These are phyloP conservation scores for Lecanicillium sp. DNA, from an alignment of 2,329 filamentous ascomycete genomes.

Conservation along the genomic window DNA sequence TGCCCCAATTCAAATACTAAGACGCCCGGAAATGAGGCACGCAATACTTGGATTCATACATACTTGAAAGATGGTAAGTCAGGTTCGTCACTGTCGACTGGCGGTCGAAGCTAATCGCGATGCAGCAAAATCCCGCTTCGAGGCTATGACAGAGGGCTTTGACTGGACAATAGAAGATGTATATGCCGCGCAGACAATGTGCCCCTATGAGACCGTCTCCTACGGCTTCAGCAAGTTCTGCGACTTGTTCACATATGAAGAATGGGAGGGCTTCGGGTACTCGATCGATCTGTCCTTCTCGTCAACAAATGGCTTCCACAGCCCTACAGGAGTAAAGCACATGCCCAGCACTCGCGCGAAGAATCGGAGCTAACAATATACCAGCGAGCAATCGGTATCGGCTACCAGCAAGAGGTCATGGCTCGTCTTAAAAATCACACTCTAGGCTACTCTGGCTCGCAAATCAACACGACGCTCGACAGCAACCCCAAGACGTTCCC, in stretches of 20 bases:
- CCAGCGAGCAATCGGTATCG: slow-evolving; percentile 62
- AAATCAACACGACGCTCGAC: slow-evolving; percentile 65
- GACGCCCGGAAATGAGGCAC: slow-evolving; percentile 44
- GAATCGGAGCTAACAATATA: not conserved
- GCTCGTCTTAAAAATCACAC: slow-evolving; percentile 63
- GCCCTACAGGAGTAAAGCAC: slow-evolving; percentile 49
- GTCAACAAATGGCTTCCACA: slow-evolving; percentile 53
- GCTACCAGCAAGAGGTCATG: slow-evolving; percentile 65
- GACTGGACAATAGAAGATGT: slow-evolving; percentile 58
- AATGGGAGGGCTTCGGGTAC: slow-evolving; percentile 69
- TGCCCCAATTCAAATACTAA: slow-evolving; percentile 55
- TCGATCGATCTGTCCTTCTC: slow-evolving; percentile 59
- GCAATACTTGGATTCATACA: slow-evolving; percentile 49
- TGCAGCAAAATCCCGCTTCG: slow-evolving; percentile 51
- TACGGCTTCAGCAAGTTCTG: slow-evolving; percentile 71
- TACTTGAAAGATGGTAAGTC: slow-evolving; percentile 54
- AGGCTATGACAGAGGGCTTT: slow-evolving; percentile 44
- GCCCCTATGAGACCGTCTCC: slow-evolving; percentile 71
- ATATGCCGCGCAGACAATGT: slow-evolving; percentile 63
- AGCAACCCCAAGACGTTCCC: slow-evolving; percentile 63
- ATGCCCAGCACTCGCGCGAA: not conserved
- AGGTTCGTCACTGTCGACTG: slow-evolving; percentile 1
- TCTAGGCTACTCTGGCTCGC: slow-evolving; percentile 47
- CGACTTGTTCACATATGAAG: slow-evolving; percentile 64
- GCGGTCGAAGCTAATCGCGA: not conserved